These are phyloP conservation scores for Plasmodium falciparum DNA, from an alignment of 169 alveolate species.

Conservation along the genomic window DNA sequence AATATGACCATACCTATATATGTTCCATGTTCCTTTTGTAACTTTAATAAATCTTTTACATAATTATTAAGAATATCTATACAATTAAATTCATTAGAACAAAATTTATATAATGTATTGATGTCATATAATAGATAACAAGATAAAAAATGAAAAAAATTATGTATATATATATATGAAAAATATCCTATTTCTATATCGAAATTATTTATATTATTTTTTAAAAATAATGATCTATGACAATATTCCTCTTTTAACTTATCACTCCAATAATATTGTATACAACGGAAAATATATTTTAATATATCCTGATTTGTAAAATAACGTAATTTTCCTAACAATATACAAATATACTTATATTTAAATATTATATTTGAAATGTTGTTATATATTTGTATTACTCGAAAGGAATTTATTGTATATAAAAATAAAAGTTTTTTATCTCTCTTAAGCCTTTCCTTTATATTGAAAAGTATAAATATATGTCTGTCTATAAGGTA, in stretches of 20 bases:
- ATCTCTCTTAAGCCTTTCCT: slow-evolving; percentile 33
- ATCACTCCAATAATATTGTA: slow-evolving; percentile 26
- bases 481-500: neutral
- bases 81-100: slow-evolving; percentile 39
- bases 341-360: slow-evolving; percentile 39
- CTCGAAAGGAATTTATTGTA: slow-evolving; percentile 55
- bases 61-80: slow-evolving; percentile 41
- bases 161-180: slow-evolving; percentile 48
- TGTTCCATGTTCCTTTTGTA: slow-evolving; percentile 31
- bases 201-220: slow-evolving; percentile 9
- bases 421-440: slow-evolving; percentile 51
- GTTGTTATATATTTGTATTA: slow-evolving; percentile 59
- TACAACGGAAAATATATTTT: slow-evolving; percentile 19
- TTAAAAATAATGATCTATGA: neutral
- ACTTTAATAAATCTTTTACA: slow-evolving; percentile 12
- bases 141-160: slow-evolving; percentile 43
- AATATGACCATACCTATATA: slow-evolving; percentile 30
- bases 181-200: slow-evolving; percentile 64
- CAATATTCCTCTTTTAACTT: slow-evolving; percentile 11
- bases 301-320: slow-evolving; percentile 24
- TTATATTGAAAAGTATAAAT: slow-evolving; percentile 3
- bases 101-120: slow-evolving; percentile 39
- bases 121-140: slow-evolving; percentile 59
- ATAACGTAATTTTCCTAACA: slow-evolving; percentile 27
- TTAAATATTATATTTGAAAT: slow-evolving; percentile 45